A percentile compares a stretch with the other conserved stretches of the same genome.
Evolutionary conservation across 1,284 basidiomycete species (phyloP).

Genomic region (Amylostereum areolatum): DNA sequence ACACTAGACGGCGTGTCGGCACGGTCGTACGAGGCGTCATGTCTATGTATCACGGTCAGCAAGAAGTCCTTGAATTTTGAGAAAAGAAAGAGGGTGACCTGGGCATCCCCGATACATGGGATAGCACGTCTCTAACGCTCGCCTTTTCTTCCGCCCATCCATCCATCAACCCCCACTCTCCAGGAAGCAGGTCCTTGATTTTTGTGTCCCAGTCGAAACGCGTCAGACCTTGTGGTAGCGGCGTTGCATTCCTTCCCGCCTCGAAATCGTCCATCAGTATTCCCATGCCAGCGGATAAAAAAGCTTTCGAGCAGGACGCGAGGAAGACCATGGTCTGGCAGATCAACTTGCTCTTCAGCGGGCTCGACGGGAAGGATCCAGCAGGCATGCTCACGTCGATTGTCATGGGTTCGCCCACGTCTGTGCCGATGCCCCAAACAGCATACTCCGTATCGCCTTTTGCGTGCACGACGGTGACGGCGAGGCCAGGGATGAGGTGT

Average conservation of each 20-base stretch:
- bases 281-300: slow-evolving; percentile 31
- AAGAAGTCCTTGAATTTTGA: neutral
- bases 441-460: slow-evolving; percentile 15
- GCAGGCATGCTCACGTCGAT: slow-evolving; percentile 20
- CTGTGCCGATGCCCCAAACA: slow-evolving; percentile 21
- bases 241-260: slow-evolving; percentile 21
- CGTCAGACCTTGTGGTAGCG: slow-evolving; percentile 19
- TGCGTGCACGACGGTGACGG: slow-evolving; percentile 19
- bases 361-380: neutral
- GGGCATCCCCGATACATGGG: slow-evolving; percentile 14
- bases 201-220: slow-evolving; percentile 31
- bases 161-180: slow-evolving; percentile 33
- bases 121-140: slow-evolving; percentile 30
- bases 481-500: slow-evolving; percentile 16
- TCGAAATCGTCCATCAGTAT: slow-evolving; percentile 28
- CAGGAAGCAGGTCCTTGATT: slow-evolving; percentile 31
- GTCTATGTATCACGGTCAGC: slow-evolving; percentile 2
- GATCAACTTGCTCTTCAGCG: neutral
- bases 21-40: slow-evolving; percentile 7
- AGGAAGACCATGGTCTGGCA: slow-evolving; percentile 33
- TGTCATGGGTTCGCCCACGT: slow-evolving; percentile 24
- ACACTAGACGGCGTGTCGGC: slow-evolving; percentile 1
- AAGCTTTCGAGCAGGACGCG: slow-evolving; percentile 41
- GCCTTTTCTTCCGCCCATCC: slow-evolving; percentile 27
- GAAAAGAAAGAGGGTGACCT: slow-evolving; percentile 6